These are phyloP conservation scores for Crotalaria pallida DNA, from an alignment of 306 rosid genomes.

Conservation along the genomic window DNA sequence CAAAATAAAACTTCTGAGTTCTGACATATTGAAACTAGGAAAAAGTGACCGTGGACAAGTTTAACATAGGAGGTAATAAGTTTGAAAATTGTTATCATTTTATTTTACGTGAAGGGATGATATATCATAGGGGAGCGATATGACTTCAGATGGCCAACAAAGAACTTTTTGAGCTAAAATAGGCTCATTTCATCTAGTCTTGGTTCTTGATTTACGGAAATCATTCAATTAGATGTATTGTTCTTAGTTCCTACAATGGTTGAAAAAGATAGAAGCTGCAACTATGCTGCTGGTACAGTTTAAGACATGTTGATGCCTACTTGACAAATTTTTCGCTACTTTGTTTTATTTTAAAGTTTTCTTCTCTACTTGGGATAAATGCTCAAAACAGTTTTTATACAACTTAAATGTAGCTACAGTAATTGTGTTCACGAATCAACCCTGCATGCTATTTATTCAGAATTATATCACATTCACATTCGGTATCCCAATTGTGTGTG, in stretches of 20 bases:
- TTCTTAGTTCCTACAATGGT: neutral
- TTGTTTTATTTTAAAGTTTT: neutral
- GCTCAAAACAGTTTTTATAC: neutral
- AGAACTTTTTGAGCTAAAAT: neutral
- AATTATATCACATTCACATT: slow-evolving; percentile 19
- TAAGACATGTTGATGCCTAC: neutral
- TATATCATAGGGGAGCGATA: neutral
- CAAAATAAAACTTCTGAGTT: neutral
- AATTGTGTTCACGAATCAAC: neutral
- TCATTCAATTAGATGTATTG: slow-evolving; percentile 6
- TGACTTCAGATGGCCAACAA: neutral
- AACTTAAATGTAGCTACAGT: neutral
- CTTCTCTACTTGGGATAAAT: neutral
- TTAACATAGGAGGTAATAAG: neutral
- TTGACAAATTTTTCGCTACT: neutral
- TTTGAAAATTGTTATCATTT: neutral
- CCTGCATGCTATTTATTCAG: neutral
- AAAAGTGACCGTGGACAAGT: neutral
- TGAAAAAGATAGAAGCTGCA: neutral
- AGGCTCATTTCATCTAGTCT: neutral
- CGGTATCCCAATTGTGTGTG: slow-evolving; percentile 34
- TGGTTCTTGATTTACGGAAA: neutral
- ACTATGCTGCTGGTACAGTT: neutral
- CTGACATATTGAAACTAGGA: neutral
- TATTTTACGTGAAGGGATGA: neutral